A percentile compares a stretch with the other conserved stretches of the same genome.
phyloP scores from a whole-genome alignment of 768 basidiomycete genomes.

The Pholiota molesta region DNA sequence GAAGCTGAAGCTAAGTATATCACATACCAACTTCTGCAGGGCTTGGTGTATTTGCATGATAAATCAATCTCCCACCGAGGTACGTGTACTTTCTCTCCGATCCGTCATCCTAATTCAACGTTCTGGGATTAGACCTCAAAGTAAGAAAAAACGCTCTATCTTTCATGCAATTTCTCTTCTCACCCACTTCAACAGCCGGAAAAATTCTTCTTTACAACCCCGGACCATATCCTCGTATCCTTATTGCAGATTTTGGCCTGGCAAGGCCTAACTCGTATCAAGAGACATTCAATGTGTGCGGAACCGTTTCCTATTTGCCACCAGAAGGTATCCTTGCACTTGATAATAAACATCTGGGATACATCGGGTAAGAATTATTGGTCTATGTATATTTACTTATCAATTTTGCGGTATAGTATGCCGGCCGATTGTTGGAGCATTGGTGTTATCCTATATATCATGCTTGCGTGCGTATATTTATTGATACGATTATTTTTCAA shows the following conservation, averaged over 20 bases:
- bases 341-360: slow-evolving; percentile 73
- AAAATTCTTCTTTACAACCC: slow-evolving; percentile 80
- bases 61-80: slow-evolving; percentile 80
- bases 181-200: slow-evolving; percentile 57
- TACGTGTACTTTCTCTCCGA: slow-evolving; percentile 29
- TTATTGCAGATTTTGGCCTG: slow-evolving; percentile 87
- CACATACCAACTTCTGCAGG: slow-evolving; percentile 78
- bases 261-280: slow-evolving; percentile 79
- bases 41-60: slow-evolving; percentile 70
- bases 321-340: slow-evolving; percentile 84
- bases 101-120: background rate
- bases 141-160: background rate
- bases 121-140: slow-evolving; percentile 54
- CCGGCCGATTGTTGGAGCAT: slow-evolving; percentile 92
- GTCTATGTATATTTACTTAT: background rate
- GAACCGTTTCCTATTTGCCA: slow-evolving; percentile 85
- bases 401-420: slow-evolving; percentile 51
- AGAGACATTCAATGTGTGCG: slow-evolving; percentile 84
- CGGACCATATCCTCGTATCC: slow-evolving; percentile 83
- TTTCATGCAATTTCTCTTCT: background rate
- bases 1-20: slow-evolving; percentile 87
- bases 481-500: background rate
- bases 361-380: slow-evolving; percentile 45
- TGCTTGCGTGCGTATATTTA: slow-evolving; percentile 67
- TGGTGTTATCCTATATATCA: slow-evolving; percentile 79